These are phyloP conservation scores for Pyrenochaeta sp. DNA, from an alignment of 2,329 filamentous ascomycete genomes.

Conservation along the genomic window DNA sequence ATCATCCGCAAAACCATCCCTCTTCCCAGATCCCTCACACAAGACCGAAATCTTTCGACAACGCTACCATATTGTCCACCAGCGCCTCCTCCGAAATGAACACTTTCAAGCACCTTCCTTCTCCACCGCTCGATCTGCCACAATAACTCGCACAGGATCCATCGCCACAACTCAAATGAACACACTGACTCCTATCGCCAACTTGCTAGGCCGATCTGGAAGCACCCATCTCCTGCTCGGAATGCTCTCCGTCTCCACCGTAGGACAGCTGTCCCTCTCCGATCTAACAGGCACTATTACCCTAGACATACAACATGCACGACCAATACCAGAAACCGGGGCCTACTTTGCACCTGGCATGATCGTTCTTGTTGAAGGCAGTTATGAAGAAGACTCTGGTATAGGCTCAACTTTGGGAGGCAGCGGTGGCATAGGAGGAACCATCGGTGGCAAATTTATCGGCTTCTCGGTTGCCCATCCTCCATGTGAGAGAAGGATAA, in stretches of 20 bases:
- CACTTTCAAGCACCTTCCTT: conserved; percentile 86
- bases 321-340: conserved; percentile 81
- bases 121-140: conserved; percentile 60
- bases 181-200: conserved; percentile 86
- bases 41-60: conserved; percentile 89
- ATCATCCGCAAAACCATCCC: conserved; percentile 50
- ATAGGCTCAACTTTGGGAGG: conserved; percentile 67
- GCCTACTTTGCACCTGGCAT: conserved; percentile 95
- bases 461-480: conserved; percentile 91
- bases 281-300: conserved; percentile 89
- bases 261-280: conserved; percentile 80
- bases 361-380: conserved; percentile 92
- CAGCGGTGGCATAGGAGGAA: conserved; percentile 83
- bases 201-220: conserved; percentile 78
- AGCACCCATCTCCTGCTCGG: conserved; percentile 87
- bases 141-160: conserved; percentile 66
- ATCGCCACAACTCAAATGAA: conserved; percentile 64
- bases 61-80: conserved; percentile 89
- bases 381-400: conserved; percentile 91
- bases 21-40: conserved; percentile 76
- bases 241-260: conserved; percentile 79
- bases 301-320: conserved; percentile 81
- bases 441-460: conserved; percentile 89
- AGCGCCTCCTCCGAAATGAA: conserved; percentile 90
- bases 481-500: conserved; percentile 82